Evolutionary conservation across 805 yeast species (phyloP).

Genomic region (Ascoidea rubescens): DNA sequence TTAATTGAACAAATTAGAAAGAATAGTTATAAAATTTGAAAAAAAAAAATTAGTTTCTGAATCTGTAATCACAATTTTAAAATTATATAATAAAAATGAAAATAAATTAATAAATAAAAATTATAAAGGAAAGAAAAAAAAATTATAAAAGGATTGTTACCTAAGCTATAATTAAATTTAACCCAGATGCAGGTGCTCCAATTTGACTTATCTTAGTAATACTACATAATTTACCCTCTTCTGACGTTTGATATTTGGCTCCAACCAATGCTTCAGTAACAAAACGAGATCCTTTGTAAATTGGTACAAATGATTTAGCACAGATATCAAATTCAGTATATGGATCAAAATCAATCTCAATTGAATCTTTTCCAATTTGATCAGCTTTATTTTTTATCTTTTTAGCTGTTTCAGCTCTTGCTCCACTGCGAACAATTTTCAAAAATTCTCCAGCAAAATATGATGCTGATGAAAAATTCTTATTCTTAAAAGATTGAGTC

Average conservation of each 20-base stretch:
- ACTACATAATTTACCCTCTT: conserved; percentile 66
- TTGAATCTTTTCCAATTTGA: conserved; percentile 66
- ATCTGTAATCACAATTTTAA: too few relatives aligned
- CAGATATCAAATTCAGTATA: conserved; percentile 86
- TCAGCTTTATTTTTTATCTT: conserved; percentile 76
- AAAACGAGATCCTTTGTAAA: conserved; percentile 58
- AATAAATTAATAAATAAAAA: too few relatives aligned
- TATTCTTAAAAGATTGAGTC: conserved; percentile 80
- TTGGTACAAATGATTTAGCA: conserved; percentile 77
- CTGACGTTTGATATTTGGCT: conserved; percentile 66
- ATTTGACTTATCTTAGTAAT: conserved; percentile 66
- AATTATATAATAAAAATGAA: too few relatives aligned
- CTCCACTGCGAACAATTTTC: conserved; percentile 52
- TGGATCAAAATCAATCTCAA: conserved; percentile 86
- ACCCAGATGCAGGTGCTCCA: conserved; percentile 89
- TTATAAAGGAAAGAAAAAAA: too few relatives aligned
- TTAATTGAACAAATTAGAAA: too few relatives aligned
- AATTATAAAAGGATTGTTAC: too few relatives aligned
- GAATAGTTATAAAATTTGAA: too few relatives aligned
- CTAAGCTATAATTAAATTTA: conserved; percentile 27
- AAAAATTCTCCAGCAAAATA: conserved; percentile 80
- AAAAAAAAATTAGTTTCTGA: too few relatives aligned
- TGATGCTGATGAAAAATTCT: conserved; percentile 80
- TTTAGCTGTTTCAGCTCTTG: conserved; percentile 79
- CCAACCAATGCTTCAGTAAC: conserved; percentile 80